Base-by-base conservation (phyloP, 495 filamentous ascomycete genomes). In the Astrocystis sublimbata region DNA sequence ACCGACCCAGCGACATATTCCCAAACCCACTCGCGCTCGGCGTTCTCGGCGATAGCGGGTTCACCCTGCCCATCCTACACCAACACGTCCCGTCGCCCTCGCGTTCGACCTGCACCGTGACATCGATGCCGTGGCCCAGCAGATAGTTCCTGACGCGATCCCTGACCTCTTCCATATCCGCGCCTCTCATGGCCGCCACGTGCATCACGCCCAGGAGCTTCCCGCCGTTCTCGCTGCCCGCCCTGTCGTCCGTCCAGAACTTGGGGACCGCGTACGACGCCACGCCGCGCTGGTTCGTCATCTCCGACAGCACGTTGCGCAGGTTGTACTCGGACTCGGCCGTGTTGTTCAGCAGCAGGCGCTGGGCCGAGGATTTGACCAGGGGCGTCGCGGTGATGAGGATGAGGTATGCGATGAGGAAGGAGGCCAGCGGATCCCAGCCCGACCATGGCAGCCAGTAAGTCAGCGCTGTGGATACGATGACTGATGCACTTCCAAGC, bases 401-500 rank as follows among this genome's bases (percentile, higher is more conserved):
- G 64, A 99, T 99, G 60, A 98, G 78, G 35, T 93, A 84, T 0
- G 94, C 93, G 66, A 99, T 99, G 50, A 97, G 79, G 71, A 92
- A 92, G 2, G 94, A 97, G 2, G 93, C 94, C 19, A 98, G 72
- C 17, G 94, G 96, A 73, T 99, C 94, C 81, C 93, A 99, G n/a
- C 92, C 92, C 1, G 90, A 79, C 93, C 93, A 98, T 43, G 86
- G 88, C 61, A 88, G 86, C 65, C 90, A 89, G 69, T 96, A 88
- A 4, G 96, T 93, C 3, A 97, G 81, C 0, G 91, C 77, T 4
- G 94, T 98, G 10, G 92, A 96, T 43, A 93, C 86, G 57, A 99
- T 96, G 46, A 99, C 94, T 12, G 93, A 93, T 15, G 92, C 90
- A 36, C 92, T 96, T 12, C 94, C 94, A 19, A 98, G 85, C 0